Conservation (phyloP, 139 green algal species). For the Chlorella sp. region DNA sequence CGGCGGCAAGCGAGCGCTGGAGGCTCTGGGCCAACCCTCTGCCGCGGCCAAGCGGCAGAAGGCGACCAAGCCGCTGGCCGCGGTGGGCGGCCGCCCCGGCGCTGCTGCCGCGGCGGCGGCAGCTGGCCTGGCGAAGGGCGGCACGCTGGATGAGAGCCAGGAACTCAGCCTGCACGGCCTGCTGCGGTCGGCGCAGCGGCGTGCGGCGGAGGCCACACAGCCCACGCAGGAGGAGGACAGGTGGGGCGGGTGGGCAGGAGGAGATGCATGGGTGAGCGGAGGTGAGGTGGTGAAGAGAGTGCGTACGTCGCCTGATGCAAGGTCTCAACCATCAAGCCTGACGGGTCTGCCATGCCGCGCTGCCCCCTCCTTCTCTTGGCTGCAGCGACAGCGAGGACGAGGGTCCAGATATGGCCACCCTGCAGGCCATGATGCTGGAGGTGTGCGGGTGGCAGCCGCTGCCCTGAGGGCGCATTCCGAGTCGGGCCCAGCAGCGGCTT, state of each 20-base stretch:
- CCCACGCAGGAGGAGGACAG: neutral
- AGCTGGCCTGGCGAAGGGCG: no score
- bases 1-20: neutral
- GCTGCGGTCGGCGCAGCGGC: slow-evolving; percentile 22
- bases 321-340: no score
- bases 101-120: neutral
- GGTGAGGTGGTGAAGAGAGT: no score
- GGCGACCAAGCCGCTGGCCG: neutral
- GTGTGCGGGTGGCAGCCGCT: no score
- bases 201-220: neutral
- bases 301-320: no score
- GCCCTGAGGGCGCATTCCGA: no score
- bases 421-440: slow-evolving; percentile 28
- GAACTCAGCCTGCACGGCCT: slow-evolving; percentile 17
- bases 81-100: neutral
- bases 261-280: no score
- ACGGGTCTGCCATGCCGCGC: no score
- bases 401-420: neutral
- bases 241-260: no score
- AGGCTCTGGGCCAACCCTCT: neutral
- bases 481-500: no score
- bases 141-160: slow-evolving; percentile 1
- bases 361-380: neutral
- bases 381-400: slow-evolving; percentile 24
- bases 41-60: slow-evolving; percentile 5